Conservation (phyloP, 495 filamentous ascomycete species). For the Penicillium arizonense region DNA sequence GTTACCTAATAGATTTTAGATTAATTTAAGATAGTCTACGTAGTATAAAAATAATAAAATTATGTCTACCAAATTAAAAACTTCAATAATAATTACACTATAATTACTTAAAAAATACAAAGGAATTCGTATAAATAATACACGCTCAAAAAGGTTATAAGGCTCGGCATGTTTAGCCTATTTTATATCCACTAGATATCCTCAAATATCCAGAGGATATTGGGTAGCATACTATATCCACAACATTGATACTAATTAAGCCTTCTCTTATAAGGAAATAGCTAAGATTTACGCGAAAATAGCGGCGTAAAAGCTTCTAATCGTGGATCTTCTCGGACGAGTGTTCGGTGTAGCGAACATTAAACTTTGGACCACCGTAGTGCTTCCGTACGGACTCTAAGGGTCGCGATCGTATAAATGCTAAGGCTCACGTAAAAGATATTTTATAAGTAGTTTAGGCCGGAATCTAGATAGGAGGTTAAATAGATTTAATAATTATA, state of each 20-base stretch:
- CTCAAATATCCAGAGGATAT: constrained; percentile 5
- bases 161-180: constrained; percentile 1
- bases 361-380: too few relatives aligned
- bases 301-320: too few relatives aligned
- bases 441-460: too few relatives aligned
- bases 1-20: constrained; percentile 1
- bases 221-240: constrained; percentile 3
- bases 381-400: too few relatives aligned
- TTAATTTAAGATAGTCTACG: not conserved
- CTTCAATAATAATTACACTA: not conserved
- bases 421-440: too few relatives aligned
- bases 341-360: too few relatives aligned
- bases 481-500: too few relatives aligned
- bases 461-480: too few relatives aligned
- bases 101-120: constrained; percentile 7
- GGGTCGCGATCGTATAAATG: too few relatives aligned
- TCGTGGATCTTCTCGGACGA: too few relatives aligned
- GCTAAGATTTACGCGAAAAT: too few relatives aligned
- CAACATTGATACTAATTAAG: not conserved
- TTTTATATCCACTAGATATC: constrained; percentile 10
- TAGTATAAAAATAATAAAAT: not conserved
- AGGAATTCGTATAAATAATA: constrained; percentile 8
- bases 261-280: too few relatives aligned
- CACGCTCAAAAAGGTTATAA: not conserved
- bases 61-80: not conserved